A percentile compares a stretch with the other conserved stretches of the same genome.
These are phyloP conservation scores for Phytophthora nicotianae DNA, from an alignment of 352 stramenopile species.

Conservation along the genomic window DNA sequence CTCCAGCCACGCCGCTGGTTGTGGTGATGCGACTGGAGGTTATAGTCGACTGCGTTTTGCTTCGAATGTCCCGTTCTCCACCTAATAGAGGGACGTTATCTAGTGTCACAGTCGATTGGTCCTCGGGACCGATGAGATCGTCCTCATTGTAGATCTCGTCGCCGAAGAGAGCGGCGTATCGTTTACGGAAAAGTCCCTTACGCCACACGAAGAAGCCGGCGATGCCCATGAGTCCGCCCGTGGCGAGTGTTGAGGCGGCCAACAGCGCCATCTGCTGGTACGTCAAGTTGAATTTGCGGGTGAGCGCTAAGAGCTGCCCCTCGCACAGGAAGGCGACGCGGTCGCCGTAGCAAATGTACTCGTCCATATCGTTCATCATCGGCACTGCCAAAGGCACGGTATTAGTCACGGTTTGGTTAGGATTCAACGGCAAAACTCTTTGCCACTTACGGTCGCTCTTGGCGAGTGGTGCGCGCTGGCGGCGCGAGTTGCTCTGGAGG, in stretches of 20 bases:
- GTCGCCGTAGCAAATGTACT: conserved; percentile 82
- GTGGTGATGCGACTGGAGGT: conserved; percentile 21
- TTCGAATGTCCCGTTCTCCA: not conserved
- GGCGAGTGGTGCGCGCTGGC: conserved; percentile 16
- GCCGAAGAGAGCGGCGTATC: conserved; percentile 72
- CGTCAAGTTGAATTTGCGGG: conserved; percentile 77
- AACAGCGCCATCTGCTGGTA: conserved; percentile 77
- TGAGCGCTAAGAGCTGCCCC: conserved; percentile 69
- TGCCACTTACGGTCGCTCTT: conserved; percentile 35
- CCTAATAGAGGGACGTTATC: conserved; percentile 28
- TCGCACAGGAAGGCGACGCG: conserved; percentile 76
- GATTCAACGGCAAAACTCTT: conserved; percentile 1
- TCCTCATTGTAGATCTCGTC: conserved; percentile 54
- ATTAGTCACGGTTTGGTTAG: conserved; percentile 5
- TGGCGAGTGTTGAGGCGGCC: conserved; percentile 53
- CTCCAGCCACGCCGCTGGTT: conserved; percentile 31
- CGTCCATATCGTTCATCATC: conserved; percentile 36
- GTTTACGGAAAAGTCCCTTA: conserved; percentile 72
- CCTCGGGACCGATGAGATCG: conserved; percentile 1
- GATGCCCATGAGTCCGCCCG: conserved; percentile 64
- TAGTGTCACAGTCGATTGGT: not conserved
- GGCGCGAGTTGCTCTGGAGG: conserved; percentile 27
- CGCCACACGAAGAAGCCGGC: conserved; percentile 75
- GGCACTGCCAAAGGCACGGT: conserved; percentile 7
- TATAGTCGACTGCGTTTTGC: conserved; percentile 12